phyloP scores from a whole-genome alignment of 345 rosid species.

The Cardamine occulta region DNA sequence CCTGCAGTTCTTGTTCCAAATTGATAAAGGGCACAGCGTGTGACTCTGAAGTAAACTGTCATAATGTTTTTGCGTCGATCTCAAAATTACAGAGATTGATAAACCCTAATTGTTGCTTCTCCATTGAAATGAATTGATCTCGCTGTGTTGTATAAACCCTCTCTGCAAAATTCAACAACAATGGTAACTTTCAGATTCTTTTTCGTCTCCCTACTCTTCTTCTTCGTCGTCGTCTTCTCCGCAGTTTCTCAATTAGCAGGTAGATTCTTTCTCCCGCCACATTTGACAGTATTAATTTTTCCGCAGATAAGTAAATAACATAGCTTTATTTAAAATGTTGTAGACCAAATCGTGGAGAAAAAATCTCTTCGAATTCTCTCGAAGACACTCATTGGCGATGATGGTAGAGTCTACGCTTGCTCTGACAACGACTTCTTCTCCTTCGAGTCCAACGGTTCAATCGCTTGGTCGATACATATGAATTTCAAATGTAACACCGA shows the following conservation, averaged over 20 bases:
- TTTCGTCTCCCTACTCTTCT: background rate
- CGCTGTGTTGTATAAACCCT: background rate
- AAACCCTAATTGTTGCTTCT: background rate
- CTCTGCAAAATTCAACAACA: background rate
- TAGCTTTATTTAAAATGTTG: background rate
- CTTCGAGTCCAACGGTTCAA: constrained; percentile 74
- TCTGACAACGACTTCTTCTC: constrained; percentile 62
- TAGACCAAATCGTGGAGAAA: constrained; percentile 41
- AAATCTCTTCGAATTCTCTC: constrained; percentile 56
- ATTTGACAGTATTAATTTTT: background rate
- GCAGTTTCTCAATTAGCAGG: constrained; percentile 31
- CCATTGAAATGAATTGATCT: background rate
- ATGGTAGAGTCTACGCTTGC: constrained; percentile 70
- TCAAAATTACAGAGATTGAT: background rate
- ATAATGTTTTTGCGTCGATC: no score
- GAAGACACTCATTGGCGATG: constrained; percentile 66
- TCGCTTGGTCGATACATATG: constrained; percentile 76
- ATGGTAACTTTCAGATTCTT: constrained; percentile 12
- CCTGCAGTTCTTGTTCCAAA: background rate
- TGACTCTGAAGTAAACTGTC: background rate
- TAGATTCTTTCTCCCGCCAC: background rate
- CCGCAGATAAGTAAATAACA: background rate
- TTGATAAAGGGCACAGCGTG: background rate
- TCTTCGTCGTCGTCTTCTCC: constrained; percentile 15
- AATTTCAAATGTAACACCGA: constrained; percentile 56